Evolutionary conservation across 495 filamentous ascomycete genomes (phyloP), one percentile per base, ranked within the genome.

Genomic region (Aspergillus nanangensis): DNA sequence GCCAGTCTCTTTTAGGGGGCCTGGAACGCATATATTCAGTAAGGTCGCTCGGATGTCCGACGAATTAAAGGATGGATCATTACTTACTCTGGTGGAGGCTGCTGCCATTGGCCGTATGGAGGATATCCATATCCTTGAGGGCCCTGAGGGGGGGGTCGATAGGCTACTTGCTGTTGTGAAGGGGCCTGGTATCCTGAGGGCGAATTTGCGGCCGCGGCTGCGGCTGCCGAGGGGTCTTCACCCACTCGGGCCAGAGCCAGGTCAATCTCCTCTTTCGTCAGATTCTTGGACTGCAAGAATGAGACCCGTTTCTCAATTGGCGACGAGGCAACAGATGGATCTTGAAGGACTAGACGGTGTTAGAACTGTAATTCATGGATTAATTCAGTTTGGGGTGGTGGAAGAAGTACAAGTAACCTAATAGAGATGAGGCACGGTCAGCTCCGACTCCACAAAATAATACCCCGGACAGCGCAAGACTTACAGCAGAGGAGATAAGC

Each of bases 311-410:
- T 96, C 52, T 97, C 94, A 44, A 95, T 70, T n/a, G 94, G 84
- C 1, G 92, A 89, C 2, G 80, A 78, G n/a, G 88, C 80, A 41
- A 97, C 90, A 29, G 83, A 88, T 8, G 93, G 90, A 61, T 99
- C 92, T 71, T 88, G 87, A 40, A 98, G 83, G 62, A 98, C 92
- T 96, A n/a, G n/a, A n/a, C n/a, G n/a, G n/a, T n/a, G n/a, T n/a
- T n/a, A n/a, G n/a, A n/a, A n/a, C n/a, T n/a, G n/a, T n/a, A n/a
- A n/a, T n/a, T n/a, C n/a, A n/a, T n/a, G n/a, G n/a, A n/a, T n/a
- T n/a, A n/a, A n/a, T n/a, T 53, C 25, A 29, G 21, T 32, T 27
- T 15, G 32, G 36, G 35, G 44, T 14, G 34, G 24, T 52, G 41
- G 32, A 44, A 27, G 13, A 48, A 55, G 33, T 56, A 72, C 69